A percentile compares a stretch with the other conserved stretches of the same genome.
These are phyloP conservation scores for Phaeotremella fagi DNA, from an alignment of 768 basidiomycete genomes.

Conservation along the genomic window DNA sequence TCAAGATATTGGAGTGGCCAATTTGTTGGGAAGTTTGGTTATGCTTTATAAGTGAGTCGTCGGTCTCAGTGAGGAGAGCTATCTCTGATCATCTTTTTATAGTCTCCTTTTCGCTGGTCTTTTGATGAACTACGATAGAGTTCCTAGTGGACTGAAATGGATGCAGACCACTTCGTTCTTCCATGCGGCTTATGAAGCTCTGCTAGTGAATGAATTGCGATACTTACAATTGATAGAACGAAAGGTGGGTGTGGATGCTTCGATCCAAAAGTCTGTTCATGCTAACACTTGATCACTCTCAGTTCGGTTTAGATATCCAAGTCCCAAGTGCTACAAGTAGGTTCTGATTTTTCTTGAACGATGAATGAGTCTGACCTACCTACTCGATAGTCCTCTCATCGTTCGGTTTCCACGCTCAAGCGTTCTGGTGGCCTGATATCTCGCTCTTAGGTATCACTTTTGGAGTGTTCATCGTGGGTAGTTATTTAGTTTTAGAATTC, in stretches of 20 bases:
- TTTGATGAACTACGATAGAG: slow-evolving; percentile 85
- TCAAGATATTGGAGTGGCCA: slow-evolving; percentile 79
- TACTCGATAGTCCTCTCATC: slow-evolving; percentile 63
- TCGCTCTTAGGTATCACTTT: slow-evolving; percentile 81
- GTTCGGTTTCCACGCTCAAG: slow-evolving; percentile 88
- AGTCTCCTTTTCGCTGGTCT: slow-evolving; percentile 94
- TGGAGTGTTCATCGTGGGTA: slow-evolving; percentile 66
- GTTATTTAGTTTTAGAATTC: slow-evolving; percentile 75
- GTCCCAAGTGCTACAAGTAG: slow-evolving; percentile 82
- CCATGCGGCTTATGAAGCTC: slow-evolving; percentile 95
- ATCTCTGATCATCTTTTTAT: background rate
- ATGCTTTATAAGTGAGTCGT: slow-evolving; percentile 96
- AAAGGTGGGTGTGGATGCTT: slow-evolving; percentile 56
- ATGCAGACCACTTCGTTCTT: slow-evolving; percentile 91
- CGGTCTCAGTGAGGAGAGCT: background rate
- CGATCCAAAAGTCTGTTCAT: slow-evolving; percentile 7
- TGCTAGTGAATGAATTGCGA: slow-evolving; percentile 94
- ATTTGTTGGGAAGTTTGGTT: slow-evolving; percentile 84
- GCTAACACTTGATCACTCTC: background rate
- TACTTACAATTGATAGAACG: slow-evolving; percentile 89
- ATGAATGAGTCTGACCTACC: background rate
- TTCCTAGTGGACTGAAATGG: slow-evolving; percentile 69
- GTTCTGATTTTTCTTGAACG: slow-evolving; percentile 4
- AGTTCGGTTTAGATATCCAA: slow-evolving; percentile 96
- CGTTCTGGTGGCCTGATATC: slow-evolving; percentile 99